Evolutionary conservation across 2,329 filamentous ascomycete species (phyloP).

Genomic region (Penicillium carneum): DNA sequence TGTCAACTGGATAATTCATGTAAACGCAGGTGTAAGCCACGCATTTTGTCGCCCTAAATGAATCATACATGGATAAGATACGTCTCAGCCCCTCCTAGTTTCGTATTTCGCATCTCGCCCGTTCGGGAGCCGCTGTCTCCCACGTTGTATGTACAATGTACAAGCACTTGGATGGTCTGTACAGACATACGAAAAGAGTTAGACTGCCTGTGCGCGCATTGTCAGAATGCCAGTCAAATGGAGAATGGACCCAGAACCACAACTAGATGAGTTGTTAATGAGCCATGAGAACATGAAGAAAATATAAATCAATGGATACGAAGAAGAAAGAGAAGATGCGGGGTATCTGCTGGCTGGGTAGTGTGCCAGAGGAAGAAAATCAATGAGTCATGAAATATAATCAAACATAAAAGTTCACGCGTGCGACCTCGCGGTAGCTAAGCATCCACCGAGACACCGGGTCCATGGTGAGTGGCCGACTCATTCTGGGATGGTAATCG

Average conservation of each 20-base stretch:
- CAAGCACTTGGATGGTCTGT: background rate
- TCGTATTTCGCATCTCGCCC: background rate
- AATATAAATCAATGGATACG: background rate
- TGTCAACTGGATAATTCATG: constrained; percentile 17
- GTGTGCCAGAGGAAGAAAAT: constrained; percentile 33
- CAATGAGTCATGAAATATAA: constrained; percentile 28
- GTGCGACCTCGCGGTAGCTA: constrained; percentile 23
- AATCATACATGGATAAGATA: constrained; percentile 13
- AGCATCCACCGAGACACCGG: constrained; percentile 45
- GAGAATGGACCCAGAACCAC: background rate
- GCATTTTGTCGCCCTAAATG: constrained; percentile 1
- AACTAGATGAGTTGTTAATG: background rate
- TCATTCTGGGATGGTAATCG: constrained; percentile 34
- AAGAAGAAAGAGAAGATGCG: constrained; percentile 15
- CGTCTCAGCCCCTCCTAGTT: background rate
- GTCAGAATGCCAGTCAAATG: background rate
- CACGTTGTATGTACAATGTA: constrained; percentile 10
- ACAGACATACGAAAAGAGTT: background rate
- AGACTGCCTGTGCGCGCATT: background rate
- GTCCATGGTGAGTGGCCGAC: constrained; percentile 38
- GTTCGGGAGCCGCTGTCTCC: background rate
- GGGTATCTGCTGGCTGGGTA: constrained; percentile 47
- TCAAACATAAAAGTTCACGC: constrained; percentile 4
- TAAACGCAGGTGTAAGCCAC: background rate
- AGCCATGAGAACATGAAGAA: background rate